Base-by-base conservation (phyloP, 306 rosid genomes). In the Cajanus cajan region DNA sequence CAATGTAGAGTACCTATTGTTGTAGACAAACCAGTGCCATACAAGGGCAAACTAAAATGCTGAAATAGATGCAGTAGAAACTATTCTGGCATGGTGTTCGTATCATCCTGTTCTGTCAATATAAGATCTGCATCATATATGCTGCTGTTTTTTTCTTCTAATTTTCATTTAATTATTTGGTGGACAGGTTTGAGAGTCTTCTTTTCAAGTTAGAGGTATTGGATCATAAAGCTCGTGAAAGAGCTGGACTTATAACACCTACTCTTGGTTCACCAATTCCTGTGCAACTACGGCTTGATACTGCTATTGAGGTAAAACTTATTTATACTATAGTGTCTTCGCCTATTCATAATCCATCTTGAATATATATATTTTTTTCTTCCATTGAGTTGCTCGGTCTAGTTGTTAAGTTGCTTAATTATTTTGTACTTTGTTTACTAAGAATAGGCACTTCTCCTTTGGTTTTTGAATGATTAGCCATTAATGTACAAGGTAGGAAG, bases 161-260 rank as follows among this genome's bases (percentile, higher is more conserved):
- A 45, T 80, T 61, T 73, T 77, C 65, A 75, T 86, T 22, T 77
- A 37, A 54, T 65, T 44, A 3, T 40, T 61, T 80, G 66, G 81
- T 83, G 54, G 62, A 80, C 90, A 95, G 98, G 92, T 80, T 95
- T 73, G 99, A 95, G 87, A 63, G 43, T 82, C 88, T 95, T 74
- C 61, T 95, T 82, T 95, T 93, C 84, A 95, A 93, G 94, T 82
- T 95, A 90, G 99, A 95, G 88, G 96, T 93, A 64, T 84, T 91
- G 92, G 99, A 95, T 84, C 99, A 91, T 76, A 95, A 93, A 86
- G 98, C 96, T 63, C 91, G 99, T 47, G 99, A 95, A 88, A 95
- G 98, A 83, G 94, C 97, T 65, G 97, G 98, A 78, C 88, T 93
- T 68, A 89, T 91, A 82, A 85, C 93, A 61, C 97, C 94, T 19